Percentiles rank a stretch among this genome's conserved stretches.
Evolutionary conservation across 257 asterid species (phyloP).

Genomic region (Striga asiatica): DNA sequence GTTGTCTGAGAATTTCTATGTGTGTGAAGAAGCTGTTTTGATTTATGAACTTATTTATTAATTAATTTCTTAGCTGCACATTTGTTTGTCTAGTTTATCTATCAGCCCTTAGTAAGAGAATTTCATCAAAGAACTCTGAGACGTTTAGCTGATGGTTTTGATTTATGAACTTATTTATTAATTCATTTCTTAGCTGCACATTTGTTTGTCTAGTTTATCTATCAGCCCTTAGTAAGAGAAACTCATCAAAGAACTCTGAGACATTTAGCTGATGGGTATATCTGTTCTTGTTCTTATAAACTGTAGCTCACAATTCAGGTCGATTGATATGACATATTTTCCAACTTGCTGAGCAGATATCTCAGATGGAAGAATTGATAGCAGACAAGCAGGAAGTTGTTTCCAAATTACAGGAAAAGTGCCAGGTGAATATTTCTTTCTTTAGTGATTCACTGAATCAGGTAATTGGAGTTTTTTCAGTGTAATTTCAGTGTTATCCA

Average conservation of each 20-base stretch:
- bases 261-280: neutral
- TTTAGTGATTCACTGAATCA: neutral
- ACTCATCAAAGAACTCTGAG: neutral
- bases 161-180: neutral
- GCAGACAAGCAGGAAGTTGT: constrained; percentile 36
- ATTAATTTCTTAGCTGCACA: neutral
- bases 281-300: constrained; percentile 5
- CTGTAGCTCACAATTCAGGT: neutral
- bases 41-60: neutral
- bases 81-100: neutral
- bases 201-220: neutral
- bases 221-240: constrained; percentile 2
- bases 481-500: neutral
- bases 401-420: constrained; percentile 48
- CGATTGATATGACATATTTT: constrained; percentile 4
- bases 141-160: neutral
- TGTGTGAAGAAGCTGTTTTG: no score
- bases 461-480: constrained; percentile 10
- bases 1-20: neutral
- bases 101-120: constrained; percentile 2
- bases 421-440: constrained; percentile 36
- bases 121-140: neutral
- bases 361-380: constrained; percentile 44
- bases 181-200: neutral
- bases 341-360: constrained; percentile 34